Conservation (phyloP, 441 rosid genomes). For the Lepidium campestre region DNA sequence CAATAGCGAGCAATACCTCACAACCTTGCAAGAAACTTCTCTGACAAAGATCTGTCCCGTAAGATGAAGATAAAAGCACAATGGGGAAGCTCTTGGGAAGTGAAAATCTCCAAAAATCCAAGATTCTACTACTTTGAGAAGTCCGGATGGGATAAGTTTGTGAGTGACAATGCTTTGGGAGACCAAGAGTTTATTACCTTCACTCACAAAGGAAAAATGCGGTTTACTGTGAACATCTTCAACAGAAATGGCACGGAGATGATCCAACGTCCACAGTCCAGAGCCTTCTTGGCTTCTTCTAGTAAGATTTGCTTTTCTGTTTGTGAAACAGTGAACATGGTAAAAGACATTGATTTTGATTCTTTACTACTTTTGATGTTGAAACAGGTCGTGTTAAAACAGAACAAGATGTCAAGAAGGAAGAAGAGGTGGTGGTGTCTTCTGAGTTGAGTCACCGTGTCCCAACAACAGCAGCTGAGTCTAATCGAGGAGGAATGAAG, state of each 20-base stretch:
- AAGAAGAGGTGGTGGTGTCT: background rate
- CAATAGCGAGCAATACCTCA: background rate
- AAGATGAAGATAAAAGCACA: background rate
- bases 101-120: background rate
- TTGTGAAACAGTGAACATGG: background rate
- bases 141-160: conserved; percentile 9
- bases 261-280: background rate
- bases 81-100: conserved; percentile 16
- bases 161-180: conserved; percentile 23
- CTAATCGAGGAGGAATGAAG: background rate
- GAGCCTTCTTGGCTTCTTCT: background rate
- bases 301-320: background rate
- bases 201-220: conserved; percentile 16
- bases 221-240: conserved; percentile 7
- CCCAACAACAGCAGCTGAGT: background rate
- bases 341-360: background rate
- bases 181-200: conserved; percentile 8
- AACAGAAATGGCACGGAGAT: conserved; percentile 8
- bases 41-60: background rate
- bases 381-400: conserved; percentile 15
- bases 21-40: background rate
- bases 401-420: background rate
- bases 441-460: background rate
- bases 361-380: background rate
- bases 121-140: conserved; percentile 19